Conservation (phyloP, 1,284 basidiomycete species). For the Heliocybe sulcata region DNA sequence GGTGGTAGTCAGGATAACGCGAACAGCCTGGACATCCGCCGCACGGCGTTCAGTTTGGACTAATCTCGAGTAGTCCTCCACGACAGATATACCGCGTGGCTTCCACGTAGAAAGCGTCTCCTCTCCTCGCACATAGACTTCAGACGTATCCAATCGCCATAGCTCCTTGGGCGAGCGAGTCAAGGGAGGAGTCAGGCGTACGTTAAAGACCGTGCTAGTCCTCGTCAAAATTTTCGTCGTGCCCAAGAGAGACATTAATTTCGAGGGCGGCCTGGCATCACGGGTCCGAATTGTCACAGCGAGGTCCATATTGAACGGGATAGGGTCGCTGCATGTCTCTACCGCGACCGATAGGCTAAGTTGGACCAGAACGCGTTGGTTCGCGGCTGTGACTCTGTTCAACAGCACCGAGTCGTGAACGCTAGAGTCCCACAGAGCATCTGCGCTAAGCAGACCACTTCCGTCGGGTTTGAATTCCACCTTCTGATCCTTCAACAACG, state of each 20-base stretch:
- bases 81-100: constrained; percentile 79
- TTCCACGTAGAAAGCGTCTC: constrained; percentile 81
- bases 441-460: constrained; percentile 60
- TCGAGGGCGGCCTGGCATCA: constrained; percentile 80
- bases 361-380: constrained; percentile 77
- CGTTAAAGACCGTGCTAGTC: constrained; percentile 75
- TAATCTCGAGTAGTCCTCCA: constrained; percentile 77
- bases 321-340: constrained; percentile 78
- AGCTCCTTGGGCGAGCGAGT: constrained; percentile 85
- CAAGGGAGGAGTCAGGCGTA: constrained; percentile 78
- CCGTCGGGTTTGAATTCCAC: constrained; percentile 79
- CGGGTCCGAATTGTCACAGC: constrained; percentile 83
- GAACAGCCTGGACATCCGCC: constrained; percentile 86
- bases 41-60: constrained; percentile 64
- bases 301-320: constrained; percentile 83
- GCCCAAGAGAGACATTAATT: constrained; percentile 68
- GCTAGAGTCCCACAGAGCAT: constrained; percentile 90
- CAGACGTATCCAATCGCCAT: constrained; percentile 91
- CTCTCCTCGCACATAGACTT: constrained; percentile 91
- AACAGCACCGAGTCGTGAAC: constrained; percentile 84
- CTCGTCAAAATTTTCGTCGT: constrained; percentile 69
- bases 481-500: constrained; percentile 64
- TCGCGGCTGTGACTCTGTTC: constrained; percentile 76
- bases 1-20: constrained; percentile 62
- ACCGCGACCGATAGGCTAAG: constrained; percentile 75